Evolutionary conservation across 2,329 filamentous ascomycete genomes (phyloP).

Genomic region (Exophiala mesophila): DNA sequence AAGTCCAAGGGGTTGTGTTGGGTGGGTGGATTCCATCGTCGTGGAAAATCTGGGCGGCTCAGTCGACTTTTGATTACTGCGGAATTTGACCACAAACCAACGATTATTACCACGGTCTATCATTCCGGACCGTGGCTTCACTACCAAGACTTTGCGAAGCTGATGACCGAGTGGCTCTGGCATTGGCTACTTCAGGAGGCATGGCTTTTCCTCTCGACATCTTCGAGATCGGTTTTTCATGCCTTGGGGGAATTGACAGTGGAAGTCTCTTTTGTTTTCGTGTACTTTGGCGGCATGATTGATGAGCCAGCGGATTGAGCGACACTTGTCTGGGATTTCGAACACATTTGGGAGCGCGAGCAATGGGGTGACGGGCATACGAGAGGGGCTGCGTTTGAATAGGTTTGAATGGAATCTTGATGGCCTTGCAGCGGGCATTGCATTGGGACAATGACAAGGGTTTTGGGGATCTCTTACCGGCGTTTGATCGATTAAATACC

Average conservation of each 20-base stretch:
- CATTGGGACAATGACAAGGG: too few species aligned
- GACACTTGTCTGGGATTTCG: slow-evolving; percentile 12
- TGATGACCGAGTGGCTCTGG: slow-evolving; percentile 11
- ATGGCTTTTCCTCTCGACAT: slow-evolving; percentile 41
- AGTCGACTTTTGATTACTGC: slow-evolving; percentile 16
- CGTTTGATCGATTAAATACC: too few species aligned
- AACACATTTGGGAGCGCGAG: not conserved
- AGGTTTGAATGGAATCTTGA: too few species aligned
- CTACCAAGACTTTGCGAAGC: slow-evolving; percentile 17
- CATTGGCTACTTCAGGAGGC: slow-evolving; percentile 36
- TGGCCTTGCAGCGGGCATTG: too few species aligned
- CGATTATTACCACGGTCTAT: slow-evolving; percentile 12
- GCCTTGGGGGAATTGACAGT: slow-evolving; percentile 28
- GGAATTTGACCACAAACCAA: slow-evolving; percentile 9
- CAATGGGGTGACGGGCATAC: not conserved
- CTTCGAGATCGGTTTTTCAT: slow-evolving; percentile 40
- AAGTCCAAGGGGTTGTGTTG: too few species aligned
- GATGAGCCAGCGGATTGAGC: slow-evolving; percentile 14
- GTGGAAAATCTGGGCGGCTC: slow-evolving; percentile 15
- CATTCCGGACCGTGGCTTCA: too few species aligned
- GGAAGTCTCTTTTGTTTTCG: slow-evolving; percentile 15
- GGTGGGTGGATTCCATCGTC: too few species aligned
- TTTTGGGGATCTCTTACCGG: too few species aligned
- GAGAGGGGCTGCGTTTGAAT: too few species aligned
- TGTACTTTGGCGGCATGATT: slow-evolving; percentile 22